Conservation (phyloP, 169 alveolate species). For the Eimeria brunetti region DNA sequence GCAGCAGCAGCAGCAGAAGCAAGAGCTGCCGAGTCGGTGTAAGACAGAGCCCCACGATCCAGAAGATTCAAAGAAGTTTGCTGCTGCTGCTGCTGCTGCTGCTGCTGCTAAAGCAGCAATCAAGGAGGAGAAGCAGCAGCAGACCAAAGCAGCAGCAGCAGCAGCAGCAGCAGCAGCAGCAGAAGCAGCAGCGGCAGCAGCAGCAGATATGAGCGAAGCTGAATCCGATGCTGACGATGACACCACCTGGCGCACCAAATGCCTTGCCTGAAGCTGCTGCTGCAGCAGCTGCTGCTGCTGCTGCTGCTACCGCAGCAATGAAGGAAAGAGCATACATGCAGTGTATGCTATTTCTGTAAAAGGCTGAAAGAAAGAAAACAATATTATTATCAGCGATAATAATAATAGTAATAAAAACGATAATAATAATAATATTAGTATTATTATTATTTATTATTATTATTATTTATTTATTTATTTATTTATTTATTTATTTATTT, state of each 20-base stretch:
- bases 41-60: background rate
- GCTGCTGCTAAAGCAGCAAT: constrained; percentile 3
- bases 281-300: constrained; percentile 3
- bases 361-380: no score
- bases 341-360: no score
- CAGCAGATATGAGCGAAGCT: background rate
- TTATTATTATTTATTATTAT: no score
- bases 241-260: constrained; percentile 14
- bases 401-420: no score
- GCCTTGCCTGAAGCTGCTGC: constrained; percentile 9
- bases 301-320: background rate
- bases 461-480: background rate
- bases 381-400: no score
- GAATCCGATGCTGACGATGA: constrained; percentile 42
- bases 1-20: constrained; percentile 24
- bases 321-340: background rate
- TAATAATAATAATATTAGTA: no score
- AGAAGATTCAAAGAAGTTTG: background rate
- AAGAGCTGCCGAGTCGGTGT: background rate
- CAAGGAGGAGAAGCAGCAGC: constrained; percentile 30
- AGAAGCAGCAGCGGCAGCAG: constrained; percentile 19
- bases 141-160: background rate
- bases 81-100: constrained; percentile 11
- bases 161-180: background rate
- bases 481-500: no score